Evolutionary conservation across 148 eudicot species (phyloP).

Genomic region (Vaccinium corymbosum): DNA sequence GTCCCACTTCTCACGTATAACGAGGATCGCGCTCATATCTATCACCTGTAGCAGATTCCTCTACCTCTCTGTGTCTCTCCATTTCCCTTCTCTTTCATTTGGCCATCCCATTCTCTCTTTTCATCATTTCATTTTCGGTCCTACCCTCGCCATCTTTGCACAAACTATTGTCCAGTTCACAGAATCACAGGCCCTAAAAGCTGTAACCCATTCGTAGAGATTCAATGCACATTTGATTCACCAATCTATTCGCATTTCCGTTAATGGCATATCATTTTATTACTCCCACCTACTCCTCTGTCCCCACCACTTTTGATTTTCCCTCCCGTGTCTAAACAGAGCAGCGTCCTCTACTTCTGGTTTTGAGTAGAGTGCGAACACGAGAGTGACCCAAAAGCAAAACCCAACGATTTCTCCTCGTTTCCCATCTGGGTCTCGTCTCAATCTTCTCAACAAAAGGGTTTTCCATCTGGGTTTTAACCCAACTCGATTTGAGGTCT

Average conservation of each 20-base stretch:
- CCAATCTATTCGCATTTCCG: constrained; percentile 17
- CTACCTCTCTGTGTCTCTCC: background rate
- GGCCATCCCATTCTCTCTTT: background rate
- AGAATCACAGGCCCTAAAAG: background rate
- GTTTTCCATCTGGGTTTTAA: constrained; percentile 8
- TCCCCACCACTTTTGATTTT: background rate
- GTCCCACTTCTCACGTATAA: constrained; percentile 15
- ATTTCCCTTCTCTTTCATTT: background rate
- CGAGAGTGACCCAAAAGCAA: background rate
- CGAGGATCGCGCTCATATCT: constrained; percentile 13
- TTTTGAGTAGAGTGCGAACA: background rate
- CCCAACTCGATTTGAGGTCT: background rate
- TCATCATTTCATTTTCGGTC: background rate
- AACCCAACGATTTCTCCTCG: background rate
- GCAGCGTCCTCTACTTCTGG: constrained; percentile 1
- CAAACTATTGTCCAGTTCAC: no score
- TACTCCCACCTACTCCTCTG: constrained; percentile 1
- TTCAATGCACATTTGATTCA: constrained; percentile 11
- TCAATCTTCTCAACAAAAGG: background rate
- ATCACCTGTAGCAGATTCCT: constrained; percentile 10
- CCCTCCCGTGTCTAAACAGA: constrained; percentile 6
- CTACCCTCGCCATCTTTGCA: background rate
- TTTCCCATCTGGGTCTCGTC: constrained; percentile 11
- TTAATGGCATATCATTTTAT: constrained; percentile 10
- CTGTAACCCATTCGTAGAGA: constrained; percentile 1